These are phyloP conservation scores for Xylariales sp. DNA, from an alignment of 2,329 filamentous ascomycete species.

Conservation along the genomic window DNA sequence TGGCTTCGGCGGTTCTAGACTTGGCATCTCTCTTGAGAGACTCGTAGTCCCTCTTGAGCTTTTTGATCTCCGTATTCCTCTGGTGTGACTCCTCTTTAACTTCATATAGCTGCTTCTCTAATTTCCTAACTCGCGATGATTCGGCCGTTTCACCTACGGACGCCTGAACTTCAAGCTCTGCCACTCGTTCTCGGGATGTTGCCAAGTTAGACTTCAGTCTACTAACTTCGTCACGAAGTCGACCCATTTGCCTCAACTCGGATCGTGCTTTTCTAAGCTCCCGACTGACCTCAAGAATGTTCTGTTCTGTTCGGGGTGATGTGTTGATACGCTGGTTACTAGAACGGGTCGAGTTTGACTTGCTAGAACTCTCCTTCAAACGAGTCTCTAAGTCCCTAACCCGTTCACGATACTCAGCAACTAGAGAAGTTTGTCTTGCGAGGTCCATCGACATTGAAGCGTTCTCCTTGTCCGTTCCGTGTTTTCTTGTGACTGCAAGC, in stretches of 20 bases:
- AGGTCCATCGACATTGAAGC: conserved; percentile 64
- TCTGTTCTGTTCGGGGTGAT: conserved; percentile 63
- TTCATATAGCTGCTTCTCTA: conserved; percentile 58
- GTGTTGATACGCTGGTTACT: conserved; percentile 54
- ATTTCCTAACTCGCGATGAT: conserved; percentile 52
- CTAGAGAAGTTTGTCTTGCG: conserved; percentile 67
- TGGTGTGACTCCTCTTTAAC: conserved; percentile 57
- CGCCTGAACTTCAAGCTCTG: conserved; percentile 53
- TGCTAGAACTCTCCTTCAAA: conserved; percentile 57
- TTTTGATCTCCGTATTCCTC: conserved; percentile 63
- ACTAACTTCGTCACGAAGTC: conserved; percentile 65
- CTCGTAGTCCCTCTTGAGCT: conserved; percentile 64
- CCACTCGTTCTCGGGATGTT: conserved; percentile 58
- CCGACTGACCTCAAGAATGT: conserved; percentile 63
- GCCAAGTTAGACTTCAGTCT: conserved; percentile 63
- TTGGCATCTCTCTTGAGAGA: conserved; percentile 65
- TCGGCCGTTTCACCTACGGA: conserved; percentile 43
- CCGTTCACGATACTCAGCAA: conserved; percentile 67
- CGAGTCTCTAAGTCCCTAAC: conserved; percentile 68
- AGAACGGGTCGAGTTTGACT: conserved; percentile 48
- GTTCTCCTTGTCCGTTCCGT: conserved; percentile 57
- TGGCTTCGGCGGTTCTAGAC: conserved; percentile 64
- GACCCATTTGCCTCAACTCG: conserved; percentile 64
- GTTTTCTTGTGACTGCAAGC: conserved; percentile 56
- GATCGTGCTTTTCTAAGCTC: conserved; percentile 66